phyloP scores from a whole-genome alignment of 495 filamentous ascomycete genomes.

The Oleoguttula mirabilis region DNA sequence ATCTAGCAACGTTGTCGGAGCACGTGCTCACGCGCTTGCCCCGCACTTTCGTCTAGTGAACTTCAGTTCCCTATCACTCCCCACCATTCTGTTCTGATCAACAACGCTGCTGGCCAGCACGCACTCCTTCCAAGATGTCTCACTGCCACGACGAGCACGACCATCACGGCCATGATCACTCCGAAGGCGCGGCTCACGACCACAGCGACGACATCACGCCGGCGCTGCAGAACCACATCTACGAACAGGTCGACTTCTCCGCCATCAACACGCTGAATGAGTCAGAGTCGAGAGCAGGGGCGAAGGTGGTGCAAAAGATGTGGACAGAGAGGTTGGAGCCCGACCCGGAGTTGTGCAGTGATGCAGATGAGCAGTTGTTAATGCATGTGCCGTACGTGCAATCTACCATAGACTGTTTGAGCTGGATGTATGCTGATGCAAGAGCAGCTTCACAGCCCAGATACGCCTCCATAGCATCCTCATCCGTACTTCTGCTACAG shows the following conservation, averaged over 20 bases:
- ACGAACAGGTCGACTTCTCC: constrained; percentile 83
- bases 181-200: constrained; percentile 46
- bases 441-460: constrained; percentile 81
- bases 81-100: too few relatives aligned
- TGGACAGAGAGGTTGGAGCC: constrained; percentile 67
- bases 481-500: constrained; percentile 58
- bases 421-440: too few relatives aligned
- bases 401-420: too few relatives aligned
- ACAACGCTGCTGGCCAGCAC: not conserved
- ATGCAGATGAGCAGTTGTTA: constrained; percentile 85
- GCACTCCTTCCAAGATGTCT: constrained; percentile 15
- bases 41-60: too few relatives aligned
- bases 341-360: constrained; percentile 65
- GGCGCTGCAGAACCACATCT: constrained; percentile 74
- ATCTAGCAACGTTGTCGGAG: too few relatives aligned
- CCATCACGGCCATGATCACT: constrained; percentile 30
- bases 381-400: constrained; percentile 81
- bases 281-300: constrained; percentile 50
- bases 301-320: constrained; percentile 71
- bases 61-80: too few relatives aligned
- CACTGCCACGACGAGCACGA: constrained; percentile 31
- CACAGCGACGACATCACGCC: constrained; percentile 86
- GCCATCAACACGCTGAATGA: constrained; percentile 81
- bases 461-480: constrained; percentile 83
- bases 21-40: too few relatives aligned